A percentile compares a stretch with the other conserved stretches of the same genome.
Evolutionary conservation across 2,329 filamentous ascomycete genomes (phyloP).

Genomic region (Drechslera avenae): DNA sequence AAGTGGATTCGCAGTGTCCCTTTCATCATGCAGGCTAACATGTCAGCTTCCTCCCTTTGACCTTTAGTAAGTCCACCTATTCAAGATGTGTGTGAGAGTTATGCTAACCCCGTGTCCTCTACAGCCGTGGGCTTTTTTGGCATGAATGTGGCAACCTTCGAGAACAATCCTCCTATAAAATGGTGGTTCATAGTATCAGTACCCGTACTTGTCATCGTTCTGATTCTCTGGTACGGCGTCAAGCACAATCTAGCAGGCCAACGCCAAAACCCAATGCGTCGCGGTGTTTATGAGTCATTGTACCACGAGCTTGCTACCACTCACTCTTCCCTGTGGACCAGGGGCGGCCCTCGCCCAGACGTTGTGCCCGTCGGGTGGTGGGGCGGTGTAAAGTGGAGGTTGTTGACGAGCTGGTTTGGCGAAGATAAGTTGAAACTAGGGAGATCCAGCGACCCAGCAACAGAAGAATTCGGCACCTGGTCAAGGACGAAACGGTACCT

Average conservation of each 20-base stretch:
- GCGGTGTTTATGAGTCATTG: constrained; percentile 58
- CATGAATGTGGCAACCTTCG: constrained; percentile 59
- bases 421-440: constrained; percentile 49
- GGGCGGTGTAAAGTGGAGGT: constrained; percentile 54
- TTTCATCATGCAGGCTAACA: too few relatives aligned
- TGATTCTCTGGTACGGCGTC: constrained; percentile 55
- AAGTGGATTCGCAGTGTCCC: neutral
- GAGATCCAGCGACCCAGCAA: constrained; percentile 37
- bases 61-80: neutral
- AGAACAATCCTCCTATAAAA: constrained; percentile 23
- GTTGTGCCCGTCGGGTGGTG: constrained; percentile 49
- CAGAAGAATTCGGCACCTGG: constrained; percentile 49
- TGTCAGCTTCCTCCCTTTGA: too few relatives aligned
- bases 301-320: constrained; percentile 55
- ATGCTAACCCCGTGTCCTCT: constrained; percentile 45
- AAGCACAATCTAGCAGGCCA: constrained; percentile 53
- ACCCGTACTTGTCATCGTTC: constrained; percentile 54
- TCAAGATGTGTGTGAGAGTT: too few relatives aligned
- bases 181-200: constrained; percentile 54
- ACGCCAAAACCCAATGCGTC: constrained; percentile 53
- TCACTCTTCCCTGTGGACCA: constrained; percentile 56
- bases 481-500: constrained; percentile 49
- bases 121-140: constrained; percentile 57
- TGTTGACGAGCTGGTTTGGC: constrained; percentile 55
- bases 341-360: constrained; percentile 51